Conservation (phyloP, 176 grass and related monocot species). For the bread wheat (Triticum aestivum) region DNA sequence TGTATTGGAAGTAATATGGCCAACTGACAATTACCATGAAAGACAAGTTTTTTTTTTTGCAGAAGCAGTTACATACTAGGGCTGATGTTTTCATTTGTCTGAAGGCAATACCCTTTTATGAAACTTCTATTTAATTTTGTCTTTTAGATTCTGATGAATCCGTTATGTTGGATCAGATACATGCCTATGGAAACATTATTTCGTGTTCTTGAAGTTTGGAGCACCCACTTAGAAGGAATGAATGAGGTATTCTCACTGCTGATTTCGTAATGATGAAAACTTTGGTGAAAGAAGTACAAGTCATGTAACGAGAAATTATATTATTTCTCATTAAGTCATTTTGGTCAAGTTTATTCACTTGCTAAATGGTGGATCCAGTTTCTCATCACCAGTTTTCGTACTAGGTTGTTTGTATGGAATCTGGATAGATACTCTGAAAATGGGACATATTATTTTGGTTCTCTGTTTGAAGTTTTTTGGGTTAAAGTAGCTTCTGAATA, state of each 20-base stretch:
- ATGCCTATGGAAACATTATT: conserved; percentile 58
- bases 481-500: background rate
- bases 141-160: conserved; percentile 9
- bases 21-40: background rate
- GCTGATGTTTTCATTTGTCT: background rate
- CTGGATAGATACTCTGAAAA: conserved; percentile 3
- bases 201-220: conserved; percentile 65
- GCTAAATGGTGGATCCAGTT: background rate
- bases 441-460: conserved; percentile 1
- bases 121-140: background rate
- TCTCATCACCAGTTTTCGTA: background rate
- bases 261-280: conserved; percentile 13
- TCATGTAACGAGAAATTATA: background rate
- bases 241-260: conserved; percentile 55
- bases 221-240: conserved; percentile 54
- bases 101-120: background rate
- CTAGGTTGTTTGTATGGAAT: conserved; percentile 15
- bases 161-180: conserved; percentile 59
- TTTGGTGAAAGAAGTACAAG: background rate
- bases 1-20: background rate
- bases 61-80: background rate
- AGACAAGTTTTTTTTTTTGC: background rate
- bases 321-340: background rate
- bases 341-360: conserved; percentile 15
- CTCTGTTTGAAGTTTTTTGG: background rate